Evolutionary conservation across 2,329 filamentous ascomycete genomes (phyloP).

Genomic region (Xylariaceae sp.): DNA sequence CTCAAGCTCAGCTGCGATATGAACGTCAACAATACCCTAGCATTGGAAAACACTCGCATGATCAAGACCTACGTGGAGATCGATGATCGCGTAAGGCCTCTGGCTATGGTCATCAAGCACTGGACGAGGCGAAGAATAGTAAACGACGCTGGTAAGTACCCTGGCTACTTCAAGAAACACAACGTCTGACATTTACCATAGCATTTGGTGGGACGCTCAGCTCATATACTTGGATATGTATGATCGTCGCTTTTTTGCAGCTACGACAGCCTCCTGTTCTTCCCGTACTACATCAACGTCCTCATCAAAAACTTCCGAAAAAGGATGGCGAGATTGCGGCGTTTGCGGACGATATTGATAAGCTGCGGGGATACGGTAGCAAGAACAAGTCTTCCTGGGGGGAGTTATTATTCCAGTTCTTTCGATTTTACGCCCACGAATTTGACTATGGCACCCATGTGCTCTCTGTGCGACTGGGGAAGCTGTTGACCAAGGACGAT

Average conservation of each 20-base stretch:
- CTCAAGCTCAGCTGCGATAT: constrained; percentile 87
- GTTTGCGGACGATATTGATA: constrained; percentile 83
- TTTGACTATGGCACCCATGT: constrained; percentile 83
- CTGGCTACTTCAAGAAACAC: not conserved
- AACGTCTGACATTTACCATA: constrained; percentile 30
- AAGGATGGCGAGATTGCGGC: constrained; percentile 59
- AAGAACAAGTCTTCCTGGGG: constrained; percentile 80
- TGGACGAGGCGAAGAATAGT: constrained; percentile 92
- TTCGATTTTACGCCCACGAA: constrained; percentile 90
- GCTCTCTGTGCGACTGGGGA: constrained; percentile 80
- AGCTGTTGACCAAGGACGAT: constrained; percentile 71
- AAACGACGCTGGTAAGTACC: constrained; percentile 84
- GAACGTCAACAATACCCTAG: constrained; percentile 97
- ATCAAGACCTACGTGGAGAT: constrained; percentile 95
- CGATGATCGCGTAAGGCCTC: constrained; percentile 81
- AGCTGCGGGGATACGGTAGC: constrained; percentile 67
- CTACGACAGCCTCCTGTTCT: constrained; percentile 78
- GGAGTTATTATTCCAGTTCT: constrained; percentile 90
- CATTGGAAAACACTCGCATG: constrained; percentile 95
- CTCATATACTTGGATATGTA: constrained; percentile 98
- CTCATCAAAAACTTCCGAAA: constrained; percentile 56
- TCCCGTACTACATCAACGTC: constrained; percentile 75
- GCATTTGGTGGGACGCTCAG: constrained; percentile 91
- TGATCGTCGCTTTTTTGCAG: constrained; percentile 96
- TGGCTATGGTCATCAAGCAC: constrained; percentile 96